Evolutionary conservation across 495 filamentous ascomycete species (phyloP).

Genomic region (Trichoderma virens): DNA sequence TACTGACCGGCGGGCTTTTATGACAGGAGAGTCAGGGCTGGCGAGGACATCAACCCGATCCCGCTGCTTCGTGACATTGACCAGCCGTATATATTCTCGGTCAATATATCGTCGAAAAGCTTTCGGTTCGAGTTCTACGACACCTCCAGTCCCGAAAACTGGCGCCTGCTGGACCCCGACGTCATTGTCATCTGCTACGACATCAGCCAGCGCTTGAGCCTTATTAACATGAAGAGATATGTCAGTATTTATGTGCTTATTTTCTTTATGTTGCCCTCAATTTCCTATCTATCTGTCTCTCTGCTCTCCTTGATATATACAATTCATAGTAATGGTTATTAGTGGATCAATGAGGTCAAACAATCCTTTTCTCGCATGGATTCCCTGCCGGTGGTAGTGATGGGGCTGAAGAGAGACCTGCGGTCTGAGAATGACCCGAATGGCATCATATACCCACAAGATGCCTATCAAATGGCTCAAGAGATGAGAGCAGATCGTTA

Average conservation of each 20-base stretch:
- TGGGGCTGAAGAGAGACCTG: constrained; percentile 79
- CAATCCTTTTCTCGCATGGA: constrained; percentile 52
- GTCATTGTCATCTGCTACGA: constrained; percentile 76
- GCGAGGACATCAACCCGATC: constrained; percentile 29
- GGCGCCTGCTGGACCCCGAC: constrained; percentile 62
- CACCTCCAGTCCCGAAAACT: constrained; percentile 65
- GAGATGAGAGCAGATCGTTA: constrained; percentile 81
- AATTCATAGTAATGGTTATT: constrained; percentile 14
- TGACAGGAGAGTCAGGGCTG: constrained; percentile 37
- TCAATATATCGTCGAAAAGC: constrained; percentile 48
- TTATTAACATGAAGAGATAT: constrained; percentile 52
- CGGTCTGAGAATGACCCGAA: constrained; percentile 55
- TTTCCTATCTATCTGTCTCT: constrained; percentile 7
- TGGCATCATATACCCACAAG: constrained; percentile 64
- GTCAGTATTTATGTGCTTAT: constrained; percentile 34
- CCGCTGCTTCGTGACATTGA: constrained; percentile 62
- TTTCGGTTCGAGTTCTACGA: constrained; percentile 77
- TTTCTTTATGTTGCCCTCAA: constrained; percentile 1
- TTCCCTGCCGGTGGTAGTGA: constrained; percentile 61
- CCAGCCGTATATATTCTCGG: constrained; percentile 78
- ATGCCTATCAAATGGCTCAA: constrained; percentile 67
- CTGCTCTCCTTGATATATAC: not conserved
- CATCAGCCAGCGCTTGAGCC: constrained; percentile 57
- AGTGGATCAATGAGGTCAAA: constrained; percentile 66
- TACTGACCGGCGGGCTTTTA: not conserved